These are phyloP conservation scores for Heritiera littoralis DNA, from an alignment of 345 rosid species.

Conservation along the genomic window DNA sequence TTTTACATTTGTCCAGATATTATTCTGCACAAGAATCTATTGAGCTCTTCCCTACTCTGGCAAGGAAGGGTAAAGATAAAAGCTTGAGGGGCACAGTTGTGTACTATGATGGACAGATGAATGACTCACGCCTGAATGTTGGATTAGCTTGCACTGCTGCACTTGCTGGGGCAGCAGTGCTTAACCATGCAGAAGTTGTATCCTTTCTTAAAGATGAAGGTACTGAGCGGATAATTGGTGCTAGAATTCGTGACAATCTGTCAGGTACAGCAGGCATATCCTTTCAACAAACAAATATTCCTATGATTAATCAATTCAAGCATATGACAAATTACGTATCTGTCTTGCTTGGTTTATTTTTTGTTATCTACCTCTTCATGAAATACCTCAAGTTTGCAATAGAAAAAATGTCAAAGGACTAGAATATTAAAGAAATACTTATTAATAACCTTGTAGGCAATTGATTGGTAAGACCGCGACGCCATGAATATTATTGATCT, in stretches of 20 bases:
- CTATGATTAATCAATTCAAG: not conserved
- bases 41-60: slow-evolving; percentile 95
- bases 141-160: slow-evolving; percentile 92
- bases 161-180: slow-evolving; percentile 89
- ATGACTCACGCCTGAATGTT: slow-evolving; percentile 90
- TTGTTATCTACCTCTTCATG: not conserved
- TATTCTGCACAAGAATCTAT: slow-evolving; percentile 79
- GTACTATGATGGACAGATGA: slow-evolving; percentile 98
- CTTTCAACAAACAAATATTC: not conserved
- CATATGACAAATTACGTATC: not conserved
- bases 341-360: not conserved
- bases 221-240: slow-evolving; percentile 63
- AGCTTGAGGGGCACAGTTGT: slow-evolving; percentile 88
- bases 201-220: slow-evolving; percentile 71
- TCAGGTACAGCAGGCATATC: slow-evolving; percentile 51
- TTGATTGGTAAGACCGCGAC: not conserved
- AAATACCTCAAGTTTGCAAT: slow-evolving; percentile 6
- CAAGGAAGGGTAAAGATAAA: slow-evolving; percentile 63
- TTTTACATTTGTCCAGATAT: slow-evolving; percentile 87
- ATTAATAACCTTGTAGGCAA: not conserved
- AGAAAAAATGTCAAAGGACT: not conserved
- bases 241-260: slow-evolving; percentile 80
- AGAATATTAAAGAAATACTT: not conserved
- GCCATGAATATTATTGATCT: not conserved
- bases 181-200: slow-evolving; percentile 92